A percentile compares a stretch with the other conserved stretches of the same genome.
These are phyloP conservation scores for Pseudocohnilembus persalinus DNA, from an alignment of 169 alveolate genomes.

Conservation along the genomic window DNA sequence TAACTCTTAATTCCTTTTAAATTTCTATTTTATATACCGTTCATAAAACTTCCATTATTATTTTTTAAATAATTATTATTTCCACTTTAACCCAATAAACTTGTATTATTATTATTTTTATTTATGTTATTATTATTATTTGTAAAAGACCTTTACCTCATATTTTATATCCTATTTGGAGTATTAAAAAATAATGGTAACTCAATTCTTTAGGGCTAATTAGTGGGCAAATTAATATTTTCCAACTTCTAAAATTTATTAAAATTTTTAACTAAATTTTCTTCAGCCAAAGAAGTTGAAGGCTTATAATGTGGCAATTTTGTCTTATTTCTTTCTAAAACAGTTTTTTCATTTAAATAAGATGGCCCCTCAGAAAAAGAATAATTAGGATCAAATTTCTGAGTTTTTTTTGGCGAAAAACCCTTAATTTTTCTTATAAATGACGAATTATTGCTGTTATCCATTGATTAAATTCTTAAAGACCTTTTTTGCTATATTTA, in stretches of 20 bases:
- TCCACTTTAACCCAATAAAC: too few species aligned
- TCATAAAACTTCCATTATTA: too few species aligned
- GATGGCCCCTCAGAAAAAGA: not conserved
- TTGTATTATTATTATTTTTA: not conserved
- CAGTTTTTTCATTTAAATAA: not conserved
- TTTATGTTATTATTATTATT: not conserved
- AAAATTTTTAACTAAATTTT: conserved; percentile 50
- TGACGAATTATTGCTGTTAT: too few species aligned
- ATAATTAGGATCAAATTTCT: not conserved
- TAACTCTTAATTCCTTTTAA: too few species aligned
- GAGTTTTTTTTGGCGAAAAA: too few species aligned
- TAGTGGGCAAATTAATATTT: conserved; percentile 46
- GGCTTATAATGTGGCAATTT: conserved; percentile 5
- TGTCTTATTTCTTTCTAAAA: not conserved
- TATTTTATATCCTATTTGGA: conserved; percentile 54
- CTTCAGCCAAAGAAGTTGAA: conserved; percentile 54
- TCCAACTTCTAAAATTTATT: conserved; percentile 44
- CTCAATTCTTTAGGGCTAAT: conserved; percentile 76
- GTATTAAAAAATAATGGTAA: conserved; percentile 80
- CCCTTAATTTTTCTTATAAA: too few species aligned
- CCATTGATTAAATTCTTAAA: too few species aligned
- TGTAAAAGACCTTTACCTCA: conserved; percentile 31
- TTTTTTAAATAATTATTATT: too few species aligned
- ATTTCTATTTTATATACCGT: too few species aligned
- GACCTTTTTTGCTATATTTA: too few species aligned